These are phyloP conservation scores for Ogataea pini DNA, from an alignment of 805 yeast species.

Conservation along the genomic window DNA sequence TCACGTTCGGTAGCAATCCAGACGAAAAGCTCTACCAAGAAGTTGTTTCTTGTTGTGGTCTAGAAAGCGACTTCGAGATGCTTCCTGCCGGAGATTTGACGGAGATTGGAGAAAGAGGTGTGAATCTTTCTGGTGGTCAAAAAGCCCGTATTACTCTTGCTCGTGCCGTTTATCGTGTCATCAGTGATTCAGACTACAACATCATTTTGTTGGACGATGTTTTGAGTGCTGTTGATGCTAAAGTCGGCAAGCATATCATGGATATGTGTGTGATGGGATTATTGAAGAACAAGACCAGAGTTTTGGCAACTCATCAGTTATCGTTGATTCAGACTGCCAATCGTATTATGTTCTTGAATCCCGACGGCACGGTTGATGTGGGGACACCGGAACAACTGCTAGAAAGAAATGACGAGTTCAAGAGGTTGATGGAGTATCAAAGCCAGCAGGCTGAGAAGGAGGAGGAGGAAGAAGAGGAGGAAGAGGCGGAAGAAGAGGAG, in stretches of 20 bases:
- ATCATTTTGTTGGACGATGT: slow-evolving; percentile 64
- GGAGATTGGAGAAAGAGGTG: slow-evolving; percentile 84
- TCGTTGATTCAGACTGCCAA: slow-evolving; percentile 71
- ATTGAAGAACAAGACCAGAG: slow-evolving; percentile 58
- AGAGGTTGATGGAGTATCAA: slow-evolving; percentile 42
- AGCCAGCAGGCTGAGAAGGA: slow-evolving; percentile 34
- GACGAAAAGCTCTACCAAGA: slow-evolving; percentile 50
- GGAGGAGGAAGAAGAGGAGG: slow-evolving; percentile 29
- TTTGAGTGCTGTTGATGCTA: slow-evolving; percentile 71
- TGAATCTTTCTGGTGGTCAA: slow-evolving; percentile 85
- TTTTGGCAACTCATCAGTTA: slow-evolving; percentile 84
- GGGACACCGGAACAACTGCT: slow-evolving; percentile 63
- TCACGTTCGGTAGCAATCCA: slow-evolving; percentile 57
- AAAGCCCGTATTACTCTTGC: slow-evolving; percentile 75
- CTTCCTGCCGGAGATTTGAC: slow-evolving; percentile 77
- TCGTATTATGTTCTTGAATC: slow-evolving; percentile 64
- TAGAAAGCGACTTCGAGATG: slow-evolving; percentile 62
- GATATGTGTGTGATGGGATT: slow-evolving; percentile 63
- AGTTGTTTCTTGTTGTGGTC: slow-evolving; percentile 64
- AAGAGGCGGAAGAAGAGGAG: slow-evolving; percentile 19
- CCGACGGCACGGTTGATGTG: slow-evolving; percentile 58
- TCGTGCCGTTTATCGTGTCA: slow-evolving; percentile 60
- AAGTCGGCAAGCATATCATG: slow-evolving; percentile 59
- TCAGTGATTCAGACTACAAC: slow-evolving; percentile 42
- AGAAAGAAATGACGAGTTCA: slow-evolving; percentile 38